phyloP scores from a whole-genome alignment of 2,329 filamentous ascomycete species.

The Ophiocordyceps camponoti-floridani region DNA sequence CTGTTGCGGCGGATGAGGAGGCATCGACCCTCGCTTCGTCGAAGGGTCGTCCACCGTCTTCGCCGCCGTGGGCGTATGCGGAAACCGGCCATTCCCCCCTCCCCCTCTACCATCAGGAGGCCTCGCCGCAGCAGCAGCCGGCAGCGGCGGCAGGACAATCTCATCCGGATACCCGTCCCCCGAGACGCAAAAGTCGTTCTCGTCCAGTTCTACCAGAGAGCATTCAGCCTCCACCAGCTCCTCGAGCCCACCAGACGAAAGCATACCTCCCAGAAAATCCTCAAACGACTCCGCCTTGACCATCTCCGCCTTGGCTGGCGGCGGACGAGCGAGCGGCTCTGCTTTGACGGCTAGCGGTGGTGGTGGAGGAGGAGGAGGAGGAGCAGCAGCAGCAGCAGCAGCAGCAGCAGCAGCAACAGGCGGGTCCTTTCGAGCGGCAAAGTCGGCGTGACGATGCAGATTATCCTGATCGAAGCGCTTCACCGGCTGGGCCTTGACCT shows the following conservation, averaged over 20 bases:
- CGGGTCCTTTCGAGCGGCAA: constrained; percentile 25
- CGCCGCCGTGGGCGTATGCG: constrained; percentile 13
- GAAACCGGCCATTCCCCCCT: constrained; percentile 6
- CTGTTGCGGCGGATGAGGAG: background rate
- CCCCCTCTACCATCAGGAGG: background rate
- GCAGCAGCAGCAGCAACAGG: too few species aligned
- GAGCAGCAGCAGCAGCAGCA: too few species aligned
- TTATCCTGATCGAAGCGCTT: constrained; percentile 63
- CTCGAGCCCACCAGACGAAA: constrained; percentile 17
- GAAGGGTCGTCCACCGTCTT: background rate
- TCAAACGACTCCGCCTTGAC: constrained; percentile 28
- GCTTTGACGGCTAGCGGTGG: constrained; percentile 6
- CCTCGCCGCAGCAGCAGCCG: background rate
- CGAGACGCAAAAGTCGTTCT: constrained; percentile 55
- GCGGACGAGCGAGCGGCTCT: constrained; percentile 3
- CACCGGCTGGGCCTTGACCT: constrained; percentile 58
- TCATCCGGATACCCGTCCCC: constrained; percentile 62
- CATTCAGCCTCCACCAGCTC: constrained; percentile 16
- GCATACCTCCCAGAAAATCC: constrained; percentile 29
- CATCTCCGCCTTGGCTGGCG: background rate
- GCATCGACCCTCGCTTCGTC: background rate
- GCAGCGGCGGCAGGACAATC: constrained; percentile 22
- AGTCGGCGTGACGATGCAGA: constrained; percentile 68
- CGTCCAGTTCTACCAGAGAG: constrained; percentile 46
- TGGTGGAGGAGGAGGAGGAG: background rate